Base-by-base conservation (phyloP, 176 grass and related monocot genomes). In the Cocos nucifera region DNA sequence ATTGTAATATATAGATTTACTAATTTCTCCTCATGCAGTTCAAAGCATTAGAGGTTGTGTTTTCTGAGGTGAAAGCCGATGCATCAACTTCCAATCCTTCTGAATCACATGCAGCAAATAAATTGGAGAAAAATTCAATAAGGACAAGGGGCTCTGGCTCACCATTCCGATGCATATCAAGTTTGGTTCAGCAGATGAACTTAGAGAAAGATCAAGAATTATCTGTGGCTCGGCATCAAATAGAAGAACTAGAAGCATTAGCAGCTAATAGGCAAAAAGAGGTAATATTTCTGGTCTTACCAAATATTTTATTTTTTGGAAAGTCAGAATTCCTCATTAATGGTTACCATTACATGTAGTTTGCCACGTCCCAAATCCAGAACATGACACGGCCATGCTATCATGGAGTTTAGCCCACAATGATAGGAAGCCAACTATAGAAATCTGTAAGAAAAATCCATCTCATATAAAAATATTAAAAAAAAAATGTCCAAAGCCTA, bases 141-240 rank as follows among this genome's bases (percentile, higher is more conserved):
- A 53, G 78, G 53, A 57, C 73, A 69, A 82, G 89, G 71, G 71
- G 84, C 61, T 89, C 85, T 49, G 61, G 78, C 51, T 89, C 85
- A 59, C 85, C 81, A 72, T 95, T 95, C 54, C 73, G 77, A 49
- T 95, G 89, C 81, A 85, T 95, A 82, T 82, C 78, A 77, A 88
- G 69, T 64, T 51, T 95, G 53, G 73, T 95, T 62, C 78, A 85
- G 66, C 89, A 95, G 78, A 81, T 89, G 72, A 80, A 77, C 59
- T 79, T 82, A 59, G 89, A 95, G 73, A 95, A 85, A 61, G 81
- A 95, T 49, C 84, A 85, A 60, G 85, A 95, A 79, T 71, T 95
- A 16, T 77, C 30, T 52, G 62, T 77, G 61, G 84, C 78, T n/a
- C 60, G 53, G 48, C 60, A 77, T 60, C 78, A 57, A 50, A 87